A percentile compares a stretch with the other conserved stretches of the same genome.
Conservation (phyloP, 2,329 filamentous ascomycete genomes). For the Fusarium kyushuense region DNA sequence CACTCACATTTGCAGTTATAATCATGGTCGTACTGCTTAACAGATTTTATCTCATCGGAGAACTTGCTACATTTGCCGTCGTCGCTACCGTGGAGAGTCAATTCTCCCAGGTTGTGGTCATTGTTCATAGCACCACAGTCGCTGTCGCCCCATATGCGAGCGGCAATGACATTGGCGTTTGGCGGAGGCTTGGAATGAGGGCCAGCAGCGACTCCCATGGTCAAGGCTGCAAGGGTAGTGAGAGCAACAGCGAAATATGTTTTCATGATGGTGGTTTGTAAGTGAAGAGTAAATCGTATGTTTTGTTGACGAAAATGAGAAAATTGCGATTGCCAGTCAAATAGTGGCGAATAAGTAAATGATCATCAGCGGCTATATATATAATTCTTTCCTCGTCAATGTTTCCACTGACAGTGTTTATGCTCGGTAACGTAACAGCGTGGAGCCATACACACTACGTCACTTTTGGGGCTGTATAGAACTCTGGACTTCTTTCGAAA, state of each 20-base stretch:
- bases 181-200: not conserved
- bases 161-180: slow-evolving; percentile 19
- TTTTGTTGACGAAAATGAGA: not conserved
- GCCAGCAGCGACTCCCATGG: slow-evolving; percentile 14
- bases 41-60: slow-evolving; percentile 5
- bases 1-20: slow-evolving; percentile 15
- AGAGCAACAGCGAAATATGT: slow-evolving; percentile 20
- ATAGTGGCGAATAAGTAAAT: not conserved
- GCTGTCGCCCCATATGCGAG: slow-evolving; percentile 18
- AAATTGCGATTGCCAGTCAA: not conserved
- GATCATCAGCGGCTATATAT: not conserved
- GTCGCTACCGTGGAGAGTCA: slow-evolving; percentile 9
- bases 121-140: slow-evolving; percentile 20
- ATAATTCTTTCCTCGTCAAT: not conserved
- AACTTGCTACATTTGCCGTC: slow-evolving; percentile 19
- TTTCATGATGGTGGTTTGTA: not conserved
- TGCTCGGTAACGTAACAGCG: not conserved
- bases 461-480: not conserved
- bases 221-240: slow-evolving; percentile 6
- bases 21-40: slow-evolving; percentile 16
- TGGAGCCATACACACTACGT: not conserved
- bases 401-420: not conserved
- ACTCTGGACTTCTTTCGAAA: not conserved
- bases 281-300: not conserved
- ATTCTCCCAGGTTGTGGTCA: slow-evolving; percentile 16